Conservation (phyloP, 352 stramenopile species). For the Aphanomyces stellatus region DNA sequence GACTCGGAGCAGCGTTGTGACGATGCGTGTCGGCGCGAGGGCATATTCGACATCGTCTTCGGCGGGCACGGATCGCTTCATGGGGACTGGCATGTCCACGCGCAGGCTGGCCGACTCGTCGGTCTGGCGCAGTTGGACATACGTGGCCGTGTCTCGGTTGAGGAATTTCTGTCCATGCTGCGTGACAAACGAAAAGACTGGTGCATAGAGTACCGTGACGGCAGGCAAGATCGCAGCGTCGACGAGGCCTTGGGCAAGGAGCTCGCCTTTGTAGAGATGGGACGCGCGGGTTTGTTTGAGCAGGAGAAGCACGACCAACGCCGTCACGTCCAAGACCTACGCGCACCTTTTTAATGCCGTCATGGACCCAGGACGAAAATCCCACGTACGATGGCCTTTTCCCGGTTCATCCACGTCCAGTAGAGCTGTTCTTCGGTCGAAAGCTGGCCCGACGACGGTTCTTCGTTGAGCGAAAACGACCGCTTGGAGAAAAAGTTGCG, state of each 20-base stretch:
- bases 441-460: neutral
- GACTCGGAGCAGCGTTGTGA: conserved; percentile 69
- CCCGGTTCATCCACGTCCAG: conserved; percentile 75
- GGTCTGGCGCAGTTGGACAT: conserved; percentile 51
- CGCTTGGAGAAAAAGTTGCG: conserved; percentile 68
- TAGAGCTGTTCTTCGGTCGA: conserved; percentile 46
- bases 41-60: conserved; percentile 66
- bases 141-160: conserved; percentile 76
- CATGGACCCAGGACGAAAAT: neutral
- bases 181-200: neutral
- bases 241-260: conserved; percentile 73
- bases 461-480: conserved; percentile 33
- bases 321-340: conserved; percentile 45
- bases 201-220: conserved; percentile 25
- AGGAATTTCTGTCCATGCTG: conserved; percentile 48
- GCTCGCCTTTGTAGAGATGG: conserved; percentile 67
- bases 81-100: conserved; percentile 42
- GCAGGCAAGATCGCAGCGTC: conserved; percentile 62
- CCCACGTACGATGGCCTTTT: conserved; percentile 51
- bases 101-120: conserved; percentile 37
- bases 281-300: conserved; percentile 72
- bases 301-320: conserved; percentile 49
- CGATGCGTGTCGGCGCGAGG: conserved; percentile 53
- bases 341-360: neutral
- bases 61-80: conserved; percentile 44